These are phyloP conservation scores for Mycena maculata DNA, from an alignment of 768 basidiomycete species.

Conservation along the genomic window DNA sequence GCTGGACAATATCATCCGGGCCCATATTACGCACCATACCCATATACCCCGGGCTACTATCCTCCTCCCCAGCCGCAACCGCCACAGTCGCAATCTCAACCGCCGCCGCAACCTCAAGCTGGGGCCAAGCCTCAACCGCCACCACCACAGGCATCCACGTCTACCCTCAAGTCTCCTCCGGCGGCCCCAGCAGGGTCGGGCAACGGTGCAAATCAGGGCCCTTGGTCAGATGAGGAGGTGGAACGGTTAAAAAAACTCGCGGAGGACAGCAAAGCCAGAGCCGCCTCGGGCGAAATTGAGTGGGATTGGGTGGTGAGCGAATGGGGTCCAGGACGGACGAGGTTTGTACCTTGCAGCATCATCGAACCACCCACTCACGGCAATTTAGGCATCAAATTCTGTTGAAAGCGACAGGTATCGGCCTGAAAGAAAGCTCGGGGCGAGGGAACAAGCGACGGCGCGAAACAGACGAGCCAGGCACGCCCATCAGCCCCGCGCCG, in stretches of 20 bases:
- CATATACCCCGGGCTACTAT: constrained; percentile 38
- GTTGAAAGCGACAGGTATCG: constrained; percentile 82
- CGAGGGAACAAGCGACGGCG: constrained; percentile 72
- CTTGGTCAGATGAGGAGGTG: constrained; percentile 84
- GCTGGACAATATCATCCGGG: constrained; percentile 5
- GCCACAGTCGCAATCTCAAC: background rate
- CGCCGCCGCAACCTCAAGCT: constrained; percentile 32
- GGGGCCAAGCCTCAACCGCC: constrained; percentile 31
- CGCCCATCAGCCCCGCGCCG: constrained; percentile 47
- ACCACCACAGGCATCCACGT: constrained; percentile 39
- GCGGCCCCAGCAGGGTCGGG: constrained; percentile 44
- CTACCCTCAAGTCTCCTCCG: constrained; percentile 34
- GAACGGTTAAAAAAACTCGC: constrained; percentile 75
- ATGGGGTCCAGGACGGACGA: constrained; percentile 80
- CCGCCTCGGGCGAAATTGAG: constrained; percentile 69
- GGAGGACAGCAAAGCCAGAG: constrained; percentile 69
- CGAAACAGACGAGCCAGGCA: constrained; percentile 52
- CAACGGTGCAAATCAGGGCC: constrained; percentile 68
- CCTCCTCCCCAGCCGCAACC: constrained; percentile 22
- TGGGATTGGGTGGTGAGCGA: constrained; percentile 84
- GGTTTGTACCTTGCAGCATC: constrained; percentile 54
- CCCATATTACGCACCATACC: constrained; percentile 30
- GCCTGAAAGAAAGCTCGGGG: constrained; percentile 79
- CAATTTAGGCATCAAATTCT: constrained; percentile 79
- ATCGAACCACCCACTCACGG: background rate